Base-by-base conservation (phyloP, 2,329 filamentous ascomycete genomes). In the Aspergillus calidoustus region DNA sequence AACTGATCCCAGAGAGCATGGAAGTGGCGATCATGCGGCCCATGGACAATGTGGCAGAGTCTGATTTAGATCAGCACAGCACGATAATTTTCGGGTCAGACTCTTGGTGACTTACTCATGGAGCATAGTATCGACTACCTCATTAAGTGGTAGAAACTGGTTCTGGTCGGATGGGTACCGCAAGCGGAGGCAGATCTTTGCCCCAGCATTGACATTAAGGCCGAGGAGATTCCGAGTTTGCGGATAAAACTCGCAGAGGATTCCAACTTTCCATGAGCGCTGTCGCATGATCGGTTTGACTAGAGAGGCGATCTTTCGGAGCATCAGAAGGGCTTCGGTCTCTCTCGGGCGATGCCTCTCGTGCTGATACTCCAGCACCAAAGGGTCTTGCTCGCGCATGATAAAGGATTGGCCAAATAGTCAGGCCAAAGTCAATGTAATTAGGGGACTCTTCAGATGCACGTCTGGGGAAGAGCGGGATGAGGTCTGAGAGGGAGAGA, bases 271-370 rank as follows among this genome's bases (percentile, higher is more conserved):
- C 91, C 93, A 98, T 59, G 84, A 84, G 48, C 91, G 87, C 52
- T 92, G 92, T 66, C 92, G 86, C 93, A 98, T 98, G 65, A 98
- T 91, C 19, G 94, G 94, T 76, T 97, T 97, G 64, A 97, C 93
- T 60, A 96, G 79, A 28, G 93, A 96, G 3, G 92, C 92, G 46
- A 96, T 84, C 76, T 91, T 93, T 70, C 88, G 90, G 25, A 98
- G 83, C 60, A 86, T 87, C 41, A 86, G 72, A 3, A 85, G 72
- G 11, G 83, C 84, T 63, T 86, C 83, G n/a, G 78, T 74, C 64
- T 83, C 80, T 11, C 82, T 77, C 11, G 79, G 77, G 8, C 79
- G 75, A 30, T 77, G 74, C 50, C 81, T 80, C n/a, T 85, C 76
- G 76, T 86, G 83, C 49, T 84, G 80, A 66, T 84, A 86, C 68